Evolutionary conservation across 129 eudicot genomes (phyloP).

Genomic region (Saposhnikovia divaricata): DNA sequence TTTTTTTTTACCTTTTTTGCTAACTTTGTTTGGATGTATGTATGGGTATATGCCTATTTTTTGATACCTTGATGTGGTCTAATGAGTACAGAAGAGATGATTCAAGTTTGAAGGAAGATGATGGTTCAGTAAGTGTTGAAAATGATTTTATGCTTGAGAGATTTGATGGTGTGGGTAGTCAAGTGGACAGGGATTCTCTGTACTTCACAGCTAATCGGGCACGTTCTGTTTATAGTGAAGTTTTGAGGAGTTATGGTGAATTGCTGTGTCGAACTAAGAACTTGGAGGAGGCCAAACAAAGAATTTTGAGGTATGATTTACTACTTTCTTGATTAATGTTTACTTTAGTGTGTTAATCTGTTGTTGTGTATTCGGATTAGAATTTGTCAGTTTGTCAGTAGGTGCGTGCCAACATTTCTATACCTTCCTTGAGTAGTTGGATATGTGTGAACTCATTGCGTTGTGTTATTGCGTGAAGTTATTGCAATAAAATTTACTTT

Average conservation of each 20-base stretch:
- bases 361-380: neutral
- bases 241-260: constrained; percentile 37
- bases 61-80: neutral
- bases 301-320: constrained; percentile 44
- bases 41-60: neutral
- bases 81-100: constrained; percentile 24
- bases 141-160: constrained; percentile 14
- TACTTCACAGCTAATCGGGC: constrained; percentile 22
- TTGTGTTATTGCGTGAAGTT: neutral
- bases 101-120: constrained; percentile 17
- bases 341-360: neutral
- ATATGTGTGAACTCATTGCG: neutral
- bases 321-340: neutral
- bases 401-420: neutral
- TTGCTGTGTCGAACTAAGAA: constrained; percentile 22
- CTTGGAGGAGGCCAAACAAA: constrained; percentile 45
- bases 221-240: constrained; percentile 23
- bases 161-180: constrained; percentile 4
- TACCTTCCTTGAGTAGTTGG: neutral
- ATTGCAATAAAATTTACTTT: neutral
- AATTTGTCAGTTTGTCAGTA: neutral
- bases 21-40: neutral
- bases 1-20: too few relatives aligned
- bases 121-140: constrained; percentile 16
- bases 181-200: constrained; percentile 9